Evolutionary conservation across 495 filamentous ascomycete species (phyloP).

Genomic region (Saxispiralis lemnorum): DNA sequence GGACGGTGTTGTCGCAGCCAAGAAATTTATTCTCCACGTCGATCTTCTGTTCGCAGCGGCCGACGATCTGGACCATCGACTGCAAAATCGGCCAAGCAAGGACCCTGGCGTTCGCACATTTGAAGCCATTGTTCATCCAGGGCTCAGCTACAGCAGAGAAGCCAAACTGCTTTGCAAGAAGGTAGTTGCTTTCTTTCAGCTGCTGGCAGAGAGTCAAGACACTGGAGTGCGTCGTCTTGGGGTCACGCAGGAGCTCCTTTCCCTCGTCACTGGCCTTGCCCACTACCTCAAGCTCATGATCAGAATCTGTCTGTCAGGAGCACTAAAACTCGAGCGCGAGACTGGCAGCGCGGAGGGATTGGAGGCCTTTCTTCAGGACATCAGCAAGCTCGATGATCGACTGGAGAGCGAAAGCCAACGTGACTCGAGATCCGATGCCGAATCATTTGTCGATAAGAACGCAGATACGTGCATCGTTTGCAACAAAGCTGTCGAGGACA

Average conservation of each 20-base stretch:
- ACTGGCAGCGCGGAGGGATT: constrained; percentile 54
- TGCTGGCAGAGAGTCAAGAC: constrained; percentile 86
- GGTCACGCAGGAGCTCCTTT: constrained; percentile 90
- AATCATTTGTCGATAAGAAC: constrained; percentile 53
- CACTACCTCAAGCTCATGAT: constrained; percentile 98
- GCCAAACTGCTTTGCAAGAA: constrained; percentile 98
- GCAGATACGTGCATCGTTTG: constrained; percentile 64
- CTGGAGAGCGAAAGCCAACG: constrained; percentile 37
- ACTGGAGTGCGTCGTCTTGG: constrained; percentile 73
- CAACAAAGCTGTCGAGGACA: constrained; percentile 80
- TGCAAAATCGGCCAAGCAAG: constrained; percentile 53
- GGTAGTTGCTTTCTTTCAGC: constrained; percentile 90
- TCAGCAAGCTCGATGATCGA: constrained; percentile 30
- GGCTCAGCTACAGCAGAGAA: constrained; percentile 79
- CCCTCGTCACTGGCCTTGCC: constrained; percentile 86
- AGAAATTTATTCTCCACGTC: constrained; percentile 89
- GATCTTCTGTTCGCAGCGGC: constrained; percentile 82
- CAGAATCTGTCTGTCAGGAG: constrained; percentile 85
- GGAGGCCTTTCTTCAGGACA: constrained; percentile 59
- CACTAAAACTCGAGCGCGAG: constrained; percentile 79
- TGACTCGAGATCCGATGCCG: constrained; percentile 51
- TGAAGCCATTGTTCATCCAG: constrained; percentile 21
- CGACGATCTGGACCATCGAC: constrained; percentile 60
- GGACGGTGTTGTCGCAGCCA: constrained; percentile 89
- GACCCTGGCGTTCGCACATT: constrained; percentile 6